Base-by-base conservation (phyloP, 352 stramenopile species). In the Globisporangium megalacanthum region DNA sequence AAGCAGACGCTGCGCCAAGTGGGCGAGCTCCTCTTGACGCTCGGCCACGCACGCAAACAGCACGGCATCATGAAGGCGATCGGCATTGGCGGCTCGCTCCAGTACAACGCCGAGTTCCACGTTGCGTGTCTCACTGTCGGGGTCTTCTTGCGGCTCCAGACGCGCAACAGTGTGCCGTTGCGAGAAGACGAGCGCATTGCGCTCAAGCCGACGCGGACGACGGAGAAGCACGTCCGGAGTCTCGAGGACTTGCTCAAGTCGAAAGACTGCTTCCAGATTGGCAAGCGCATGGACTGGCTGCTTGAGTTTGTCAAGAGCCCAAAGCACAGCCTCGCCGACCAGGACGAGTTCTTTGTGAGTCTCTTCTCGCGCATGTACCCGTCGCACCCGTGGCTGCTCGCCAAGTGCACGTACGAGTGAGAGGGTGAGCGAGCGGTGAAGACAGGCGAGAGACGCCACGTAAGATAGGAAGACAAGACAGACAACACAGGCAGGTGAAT, bases 11-110 rank as follows among this genome's bases (percentile, higher is more conserved):
- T 93, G 42, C 81, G 83, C 0, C 75, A 90, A 41, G 45, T 89
- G 29, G 77, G 74, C 54, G 72, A 88, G 49, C 60, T 84, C 4
- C 66, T 93, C 53, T 66, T 93, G 2, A 61, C 69, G 47, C 60
- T 89, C 46, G 83, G 83, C 6, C 75, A 93, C 37, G 77, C 80
- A 8, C 73, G 83, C 39, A 80, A 77, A 41, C 81, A 93, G 60
- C 84, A 89, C 29, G 83, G 83, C 1, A 78, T 93, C 62, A 93
- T 93, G 83, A 92, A 92, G 61, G 83, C 81, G 1, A 93, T 93
- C 46, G 83, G 83, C 37, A 83, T 93, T 4, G 80, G 79, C 22
- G 83, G 83, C 0, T 83, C 83, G 2, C 69, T 94, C 42, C 78
- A 85, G 59, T 85, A 89, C 60, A 74, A 75, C 17, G 67, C 89